phyloP scores from a whole-genome alignment of 1,284 basidiomycete genomes.

The Cryptococcus sp. region DNA sequence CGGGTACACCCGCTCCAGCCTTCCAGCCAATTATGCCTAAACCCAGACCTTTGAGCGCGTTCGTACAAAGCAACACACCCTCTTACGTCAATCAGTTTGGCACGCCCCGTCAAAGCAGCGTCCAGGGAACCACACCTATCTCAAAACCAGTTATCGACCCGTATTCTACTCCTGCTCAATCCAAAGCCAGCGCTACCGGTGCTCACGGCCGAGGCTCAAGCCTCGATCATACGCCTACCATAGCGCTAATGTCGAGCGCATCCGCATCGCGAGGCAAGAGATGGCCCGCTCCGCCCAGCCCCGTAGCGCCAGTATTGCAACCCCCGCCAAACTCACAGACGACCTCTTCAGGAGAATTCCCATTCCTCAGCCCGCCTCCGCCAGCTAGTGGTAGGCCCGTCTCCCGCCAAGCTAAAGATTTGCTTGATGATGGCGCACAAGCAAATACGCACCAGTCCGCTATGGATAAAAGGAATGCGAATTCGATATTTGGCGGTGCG shows the following conservation, averaged over 20 bases:
- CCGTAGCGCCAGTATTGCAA: slow-evolving; percentile 26
- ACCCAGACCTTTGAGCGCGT: too few relatives aligned
- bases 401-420: not conserved
- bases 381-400: slow-evolving; percentile 2
- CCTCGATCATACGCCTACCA: slow-evolving; percentile 33
- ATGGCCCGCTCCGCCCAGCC: slow-evolving; percentile 42
- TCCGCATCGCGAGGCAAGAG: slow-evolving; percentile 27
- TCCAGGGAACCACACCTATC: too few relatives aligned
- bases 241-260: slow-evolving; percentile 27
- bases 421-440: not conserved
- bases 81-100: not conserved
- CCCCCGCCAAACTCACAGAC: slow-evolving; percentile 24
- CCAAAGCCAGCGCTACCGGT: not conserved
- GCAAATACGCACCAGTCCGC: too few relatives aligned
- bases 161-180: slow-evolving; percentile 1
- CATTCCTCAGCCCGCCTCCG: slow-evolving; percentile 37
- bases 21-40: too few relatives aligned
- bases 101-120: not conserved
- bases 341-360: slow-evolving; percentile 16
- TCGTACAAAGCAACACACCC: not conserved
- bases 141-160: too few relatives aligned
- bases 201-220: slow-evolving; percentile 7
- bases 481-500: not conserved
- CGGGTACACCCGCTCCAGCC: not conserved
- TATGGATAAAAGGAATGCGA: too few relatives aligned